phyloP scores from a whole-genome alignment of 2,329 filamentous ascomycete species.

The Nakataea oryzae region DNA sequence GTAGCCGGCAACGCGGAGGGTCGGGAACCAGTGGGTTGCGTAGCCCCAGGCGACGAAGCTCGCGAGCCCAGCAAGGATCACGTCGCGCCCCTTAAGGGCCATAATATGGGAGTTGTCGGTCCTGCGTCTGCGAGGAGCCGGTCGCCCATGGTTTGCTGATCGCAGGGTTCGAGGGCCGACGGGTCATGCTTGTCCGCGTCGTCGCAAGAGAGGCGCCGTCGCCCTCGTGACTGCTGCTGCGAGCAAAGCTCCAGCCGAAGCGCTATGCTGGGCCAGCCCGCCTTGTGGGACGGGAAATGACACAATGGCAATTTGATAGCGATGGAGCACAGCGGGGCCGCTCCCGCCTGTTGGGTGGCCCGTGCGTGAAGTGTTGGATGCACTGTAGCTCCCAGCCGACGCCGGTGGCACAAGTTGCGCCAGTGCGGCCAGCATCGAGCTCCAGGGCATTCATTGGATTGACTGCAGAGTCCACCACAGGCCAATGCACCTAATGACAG shows the following conservation, averaged over 20 bases:
- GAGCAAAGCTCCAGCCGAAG: background rate
- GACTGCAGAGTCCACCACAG: too few species aligned
- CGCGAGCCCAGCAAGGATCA: slow-evolving; percentile 55
- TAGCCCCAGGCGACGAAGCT: slow-evolving; percentile 83
- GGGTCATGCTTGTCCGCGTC: background rate
- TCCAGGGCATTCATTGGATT: too few species aligned
- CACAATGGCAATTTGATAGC: background rate
- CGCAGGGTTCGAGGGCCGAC: background rate
- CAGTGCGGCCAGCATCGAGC: too few species aligned
- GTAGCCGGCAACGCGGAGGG: slow-evolving; percentile 75
- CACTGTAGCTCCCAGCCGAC: too few species aligned
- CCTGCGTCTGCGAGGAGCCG: background rate
- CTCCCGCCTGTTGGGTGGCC: background rate
- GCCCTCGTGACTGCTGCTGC: background rate
- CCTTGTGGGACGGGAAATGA: background rate
- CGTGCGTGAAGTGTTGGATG: too few species aligned
- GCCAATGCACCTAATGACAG: too few species aligned
- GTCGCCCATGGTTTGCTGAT: slow-evolving; percentile 2
- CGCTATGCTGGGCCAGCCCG: background rate
- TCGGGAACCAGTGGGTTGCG: slow-evolving; percentile 70
- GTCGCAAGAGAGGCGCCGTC: background rate
- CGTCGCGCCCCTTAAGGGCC: slow-evolving; percentile 66
- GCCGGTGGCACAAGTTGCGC: too few species aligned
- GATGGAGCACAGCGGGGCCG: background rate
- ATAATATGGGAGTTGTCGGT: slow-evolving; percentile 29